A percentile compares a stretch with the other conserved stretches of the same genome.
Evolutionary conservation across 352 stramenopile species (phyloP).

Genomic region (Achlya hypogyna): DNA sequence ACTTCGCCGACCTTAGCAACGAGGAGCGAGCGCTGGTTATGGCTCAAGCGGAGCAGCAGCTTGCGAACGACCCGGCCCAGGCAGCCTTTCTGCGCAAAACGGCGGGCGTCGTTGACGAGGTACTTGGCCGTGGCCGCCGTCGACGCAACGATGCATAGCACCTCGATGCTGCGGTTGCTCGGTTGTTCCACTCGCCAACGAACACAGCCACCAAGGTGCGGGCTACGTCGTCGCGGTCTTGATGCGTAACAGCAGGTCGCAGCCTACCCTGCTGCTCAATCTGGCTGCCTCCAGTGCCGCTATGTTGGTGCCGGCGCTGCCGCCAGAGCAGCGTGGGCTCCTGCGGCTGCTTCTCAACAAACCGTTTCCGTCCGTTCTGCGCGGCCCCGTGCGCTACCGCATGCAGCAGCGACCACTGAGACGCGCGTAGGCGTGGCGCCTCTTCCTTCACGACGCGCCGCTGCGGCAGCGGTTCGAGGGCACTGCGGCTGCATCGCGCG

Average conservation of each 20-base stretch:
- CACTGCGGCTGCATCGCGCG: background rate
- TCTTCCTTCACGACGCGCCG: conserved; percentile 6
- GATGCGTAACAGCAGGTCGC: background rate
- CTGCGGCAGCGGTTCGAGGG: background rate
- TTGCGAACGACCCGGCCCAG: background rate
- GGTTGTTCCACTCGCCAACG: background rate
- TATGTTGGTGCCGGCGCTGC: background rate
- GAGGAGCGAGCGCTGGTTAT: conserved; percentile 10
- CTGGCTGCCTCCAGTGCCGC: background rate
- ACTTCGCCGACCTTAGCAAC: conserved; percentile 10
- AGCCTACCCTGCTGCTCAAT: conserved; percentile 6
- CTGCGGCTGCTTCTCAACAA: conserved; percentile 16
- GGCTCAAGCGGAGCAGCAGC: conserved; percentile 11
- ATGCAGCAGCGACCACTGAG: background rate
- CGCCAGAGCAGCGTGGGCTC: conserved; percentile 1
- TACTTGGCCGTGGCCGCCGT: background rate
- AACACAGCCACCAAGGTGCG: background rate
- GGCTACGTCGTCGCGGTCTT: background rate
- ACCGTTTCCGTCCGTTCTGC: conserved; percentile 7
- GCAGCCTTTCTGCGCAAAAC: background rate
- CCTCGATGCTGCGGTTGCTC: background rate
- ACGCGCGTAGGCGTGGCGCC: background rate
- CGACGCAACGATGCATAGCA: background rate
- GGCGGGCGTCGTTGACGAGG: background rate
- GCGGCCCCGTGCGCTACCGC: background rate